Evolutionary conservation across 495 filamentous ascomycete species (phyloP).

Genomic region (Trichocladium uniseriatum): DNA sequence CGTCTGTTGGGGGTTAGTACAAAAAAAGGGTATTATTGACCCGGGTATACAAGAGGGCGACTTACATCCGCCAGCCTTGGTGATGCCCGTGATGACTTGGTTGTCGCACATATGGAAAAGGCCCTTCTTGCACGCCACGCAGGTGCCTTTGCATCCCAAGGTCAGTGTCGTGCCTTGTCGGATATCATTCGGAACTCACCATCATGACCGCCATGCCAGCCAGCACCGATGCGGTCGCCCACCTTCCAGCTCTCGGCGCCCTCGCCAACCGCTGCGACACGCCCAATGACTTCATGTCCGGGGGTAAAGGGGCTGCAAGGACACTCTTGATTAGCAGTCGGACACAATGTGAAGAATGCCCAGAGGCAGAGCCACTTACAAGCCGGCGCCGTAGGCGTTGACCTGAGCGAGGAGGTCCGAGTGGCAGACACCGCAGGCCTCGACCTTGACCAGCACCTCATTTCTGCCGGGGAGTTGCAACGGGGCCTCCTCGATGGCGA

Average conservation of each 20-base stretch:
- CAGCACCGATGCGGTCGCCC: conserved; percentile 39
- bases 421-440: conserved; percentile 66
- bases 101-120: conserved; percentile 49
- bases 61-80: conserved; percentile 41
- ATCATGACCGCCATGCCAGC: conserved; percentile 25
- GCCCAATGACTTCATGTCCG: conserved; percentile 45
- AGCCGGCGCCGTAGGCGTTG: conserved; percentile 62
- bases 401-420: conserved; percentile 68
- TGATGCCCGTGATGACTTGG: conserved; percentile 42
- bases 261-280: conserved; percentile 48
- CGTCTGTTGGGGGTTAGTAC: conserved; percentile 26
- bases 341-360: not conserved
- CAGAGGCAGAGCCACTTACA: conserved; percentile 36
- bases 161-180: conserved; percentile 1
- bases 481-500: conserved; percentile 19
- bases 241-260: conserved; percentile 40
- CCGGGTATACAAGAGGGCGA: too few species aligned
- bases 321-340: not conserved
- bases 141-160: conserved; percentile 22
- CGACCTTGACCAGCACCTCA: conserved; percentile 59
- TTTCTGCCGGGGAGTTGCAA: conserved; percentile 58
- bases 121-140: conserved; percentile 40
- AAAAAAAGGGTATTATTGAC: not conserved
- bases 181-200: conserved; percentile 11
- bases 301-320: conserved; percentile 33